Evolutionary conservation across 805 yeast species (phyloP).

Genomic region (Grigorovia humatica): DNA sequence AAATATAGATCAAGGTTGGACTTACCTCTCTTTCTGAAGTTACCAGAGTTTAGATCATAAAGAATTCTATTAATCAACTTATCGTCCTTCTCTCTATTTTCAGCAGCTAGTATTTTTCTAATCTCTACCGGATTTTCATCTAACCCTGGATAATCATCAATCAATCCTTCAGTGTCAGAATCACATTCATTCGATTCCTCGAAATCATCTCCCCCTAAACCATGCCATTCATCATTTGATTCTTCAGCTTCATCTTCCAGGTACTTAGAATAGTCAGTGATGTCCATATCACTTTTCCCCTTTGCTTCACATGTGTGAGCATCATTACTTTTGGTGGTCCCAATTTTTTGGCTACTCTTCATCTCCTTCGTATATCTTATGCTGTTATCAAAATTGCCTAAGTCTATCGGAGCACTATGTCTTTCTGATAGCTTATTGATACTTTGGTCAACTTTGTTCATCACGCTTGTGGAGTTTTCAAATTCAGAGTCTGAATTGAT

Average conservation of each 20-base stretch:
- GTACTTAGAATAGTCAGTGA: constrained; percentile 47
- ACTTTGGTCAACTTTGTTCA: no score
- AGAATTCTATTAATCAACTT: constrained; percentile 54
- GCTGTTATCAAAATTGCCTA: constrained; percentile 25
- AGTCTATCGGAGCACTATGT: constrained; percentile 12
- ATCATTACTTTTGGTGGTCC: no score
- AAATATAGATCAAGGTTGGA: constrained; percentile 50
- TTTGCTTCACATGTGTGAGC: constrained; percentile 7
- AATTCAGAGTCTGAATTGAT: constrained; percentile 8
- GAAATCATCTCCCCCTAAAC: constrained; percentile 66
- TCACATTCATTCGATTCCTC: constrained; percentile 42
- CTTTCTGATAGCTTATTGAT: no score
- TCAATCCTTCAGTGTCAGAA: constrained; percentile 69
- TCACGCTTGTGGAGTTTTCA: neutral
- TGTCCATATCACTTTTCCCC: constrained; percentile 43
- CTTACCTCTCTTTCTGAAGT: constrained; percentile 48
- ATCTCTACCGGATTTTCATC: constrained; percentile 49
- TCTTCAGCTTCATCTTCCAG: constrained; percentile 80
- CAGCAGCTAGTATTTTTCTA: constrained; percentile 46
- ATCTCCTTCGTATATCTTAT: constrained; percentile 1
- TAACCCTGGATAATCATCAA: constrained; percentile 55
- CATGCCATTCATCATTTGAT: constrained; percentile 83
- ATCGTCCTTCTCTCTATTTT: constrained; percentile 52
- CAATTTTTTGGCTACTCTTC: neutral
- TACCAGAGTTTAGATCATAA: constrained; percentile 64